Base-by-base conservation (phyloP, 768 basidiomycete genomes). In the Russula vinacea region DNA sequence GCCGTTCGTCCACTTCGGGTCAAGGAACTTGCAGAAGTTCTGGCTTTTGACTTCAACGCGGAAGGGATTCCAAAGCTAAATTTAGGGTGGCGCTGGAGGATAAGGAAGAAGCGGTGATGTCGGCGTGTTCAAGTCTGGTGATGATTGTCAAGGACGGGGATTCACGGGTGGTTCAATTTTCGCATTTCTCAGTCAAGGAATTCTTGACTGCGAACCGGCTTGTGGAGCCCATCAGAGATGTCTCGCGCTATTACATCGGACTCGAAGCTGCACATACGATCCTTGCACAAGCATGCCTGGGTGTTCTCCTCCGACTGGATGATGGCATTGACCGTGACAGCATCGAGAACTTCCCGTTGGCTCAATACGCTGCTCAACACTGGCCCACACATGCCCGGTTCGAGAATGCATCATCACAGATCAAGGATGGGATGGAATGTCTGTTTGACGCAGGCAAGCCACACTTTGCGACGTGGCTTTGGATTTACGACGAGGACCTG, bases 1-100 rank as follows among this genome's bases (percentile, higher is more conserved):
- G 52, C 60, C 6, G 29, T 16, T 61, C 60, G 60, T 22, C 60
- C 60, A 2, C 60, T 61, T 39, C n/a, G 10, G 5, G 52, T 61
- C 42, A 37, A 32, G 22, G 60, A 61, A 19, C 52, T 55, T 9
- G 51, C 60, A 17, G 60, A 53, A 37, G 24, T 57, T 13, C 11
- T 57, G 2, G 42, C 56, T 7, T 5, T 57, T 13, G 42, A 57
- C n/a, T 57, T 57, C 6, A 13, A 32, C 3, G 29, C 10, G 10
- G 42, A 44, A 32, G 19, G 19, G 11, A 22, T n/a, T 7, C 42
- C 56, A 17, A n/a, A 26, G 16, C 3, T 56, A n/a, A 32, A 44
- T 22, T 11, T 1, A n/a, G 24, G 14, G 19, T 50, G 58, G 58
- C 58, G 58, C 2, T 49, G 35, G 35, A 58, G 3, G 45, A 58